Evolutionary conservation across 352 stramenopile species (phyloP).

Genomic region (Globisporangium takayamanum): DNA sequence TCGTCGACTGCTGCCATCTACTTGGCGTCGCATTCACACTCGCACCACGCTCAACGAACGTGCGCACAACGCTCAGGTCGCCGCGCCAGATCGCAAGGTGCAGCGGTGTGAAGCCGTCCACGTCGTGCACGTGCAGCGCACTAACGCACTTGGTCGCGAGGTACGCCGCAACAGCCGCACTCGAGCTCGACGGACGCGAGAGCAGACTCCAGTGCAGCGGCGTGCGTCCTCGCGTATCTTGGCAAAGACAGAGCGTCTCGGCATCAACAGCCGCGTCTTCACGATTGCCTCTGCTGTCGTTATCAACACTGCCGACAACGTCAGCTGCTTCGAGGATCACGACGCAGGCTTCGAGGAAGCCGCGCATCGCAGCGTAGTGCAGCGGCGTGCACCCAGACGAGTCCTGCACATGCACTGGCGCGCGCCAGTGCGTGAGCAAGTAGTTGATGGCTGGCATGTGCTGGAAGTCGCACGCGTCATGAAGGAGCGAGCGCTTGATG

Average conservation of each 20-base stretch:
- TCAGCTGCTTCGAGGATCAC: constrained; percentile 22
- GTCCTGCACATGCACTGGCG: constrained; percentile 19
- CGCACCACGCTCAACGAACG: constrained; percentile 39
- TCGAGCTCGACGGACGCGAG: neutral
- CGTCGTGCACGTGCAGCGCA: constrained; percentile 33
- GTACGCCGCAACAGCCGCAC: constrained; percentile 13
- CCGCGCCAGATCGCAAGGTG: constrained; percentile 40
- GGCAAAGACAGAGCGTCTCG: constrained; percentile 24
- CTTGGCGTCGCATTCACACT: constrained; percentile 16
- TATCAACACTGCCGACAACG: neutral
- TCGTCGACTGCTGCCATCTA: neutral
- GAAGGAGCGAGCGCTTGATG: constrained; percentile 32
- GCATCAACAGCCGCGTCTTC: constrained; percentile 1
- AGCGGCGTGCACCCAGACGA: constrained; percentile 35
- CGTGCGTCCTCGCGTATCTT: constrained; percentile 40
- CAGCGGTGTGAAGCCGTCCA: constrained; percentile 30
- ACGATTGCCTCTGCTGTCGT: neutral
- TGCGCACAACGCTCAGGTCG: constrained; percentile 24
- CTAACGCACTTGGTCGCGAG: constrained; percentile 22
- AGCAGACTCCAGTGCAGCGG: constrained; percentile 44
- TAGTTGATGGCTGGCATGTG: constrained; percentile 22
- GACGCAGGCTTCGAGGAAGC: constrained; percentile 35
- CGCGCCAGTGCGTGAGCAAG: constrained; percentile 18
- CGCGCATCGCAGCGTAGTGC: constrained; percentile 40
- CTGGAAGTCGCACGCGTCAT: constrained; percentile 41